Conservation (phyloP, 768 basidiomycete species). For the Clitopilus hobsonii region DNA sequence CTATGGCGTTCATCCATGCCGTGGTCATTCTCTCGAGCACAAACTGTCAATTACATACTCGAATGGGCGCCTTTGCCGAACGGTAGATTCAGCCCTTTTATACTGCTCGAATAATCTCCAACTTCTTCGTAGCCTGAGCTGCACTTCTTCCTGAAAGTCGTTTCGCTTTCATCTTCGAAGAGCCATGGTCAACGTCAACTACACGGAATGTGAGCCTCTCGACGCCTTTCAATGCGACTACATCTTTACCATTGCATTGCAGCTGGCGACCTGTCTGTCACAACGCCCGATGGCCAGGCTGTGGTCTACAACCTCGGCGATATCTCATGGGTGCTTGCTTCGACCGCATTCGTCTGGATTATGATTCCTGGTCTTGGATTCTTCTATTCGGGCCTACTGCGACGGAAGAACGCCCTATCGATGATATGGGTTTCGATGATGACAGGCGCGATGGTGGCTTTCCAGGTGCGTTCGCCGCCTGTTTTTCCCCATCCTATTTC, state of each 20-base stretch:
- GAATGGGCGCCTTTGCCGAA: not conserved
- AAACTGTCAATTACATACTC: not conserved
- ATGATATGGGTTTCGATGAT: conserved; percentile 84
- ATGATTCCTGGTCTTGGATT: conserved; percentile 86
- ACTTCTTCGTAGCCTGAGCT: not conserved
- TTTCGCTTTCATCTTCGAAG: no score
- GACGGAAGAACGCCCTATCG: conserved; percentile 92
- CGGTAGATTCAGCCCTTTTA: not conserved
- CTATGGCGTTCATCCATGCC: not conserved
- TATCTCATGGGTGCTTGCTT: conserved; percentile 55
- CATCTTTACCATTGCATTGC: not conserved
- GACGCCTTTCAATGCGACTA: not conserved
- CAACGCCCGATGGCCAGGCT: conserved; percentile 21
- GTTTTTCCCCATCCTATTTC: not conserved
- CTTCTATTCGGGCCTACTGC: conserved; percentile 87
- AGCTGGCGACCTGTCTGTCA: conserved; percentile 34
- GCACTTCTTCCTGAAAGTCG: no score
- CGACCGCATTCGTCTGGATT: conserved; percentile 78
- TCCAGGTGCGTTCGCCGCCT: conserved; percentile 55
- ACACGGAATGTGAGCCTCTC: not conserved
- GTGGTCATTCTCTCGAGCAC: not conserved
- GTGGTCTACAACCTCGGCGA: conserved; percentile 46
- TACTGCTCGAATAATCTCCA: not conserved
- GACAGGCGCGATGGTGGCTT: conserved; percentile 73
- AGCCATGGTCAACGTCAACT: not conserved